Percentiles rank a stretch among this genome's conserved stretches.
Conservation (phyloP, 495 filamentous ascomycete genomes). For the Chaetomium fimeti region DNA sequence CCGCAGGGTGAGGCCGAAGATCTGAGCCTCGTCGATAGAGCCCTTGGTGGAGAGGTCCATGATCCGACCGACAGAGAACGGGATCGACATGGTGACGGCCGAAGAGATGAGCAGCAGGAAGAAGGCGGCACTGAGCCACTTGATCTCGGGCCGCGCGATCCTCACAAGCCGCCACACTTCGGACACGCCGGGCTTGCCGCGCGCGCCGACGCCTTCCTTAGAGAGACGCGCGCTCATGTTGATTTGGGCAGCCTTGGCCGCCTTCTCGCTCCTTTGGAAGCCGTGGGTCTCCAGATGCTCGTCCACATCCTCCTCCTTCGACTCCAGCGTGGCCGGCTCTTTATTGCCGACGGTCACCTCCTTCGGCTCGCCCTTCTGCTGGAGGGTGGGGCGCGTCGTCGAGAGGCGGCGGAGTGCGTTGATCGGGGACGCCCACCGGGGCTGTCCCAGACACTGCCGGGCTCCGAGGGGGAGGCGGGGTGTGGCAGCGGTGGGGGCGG, state of each 20-base stretch:
- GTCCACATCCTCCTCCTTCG: constrained; percentile 25
- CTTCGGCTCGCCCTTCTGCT: constrained; percentile 22
- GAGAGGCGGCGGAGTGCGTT: constrained; percentile 34
- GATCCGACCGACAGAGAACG: constrained; percentile 93
- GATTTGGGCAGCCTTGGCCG: constrained; percentile 80
- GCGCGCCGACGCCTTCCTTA: constrained; percentile 65
- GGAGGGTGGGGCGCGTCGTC: constrained; percentile 24
- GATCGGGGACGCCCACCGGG: constrained; percentile 30
- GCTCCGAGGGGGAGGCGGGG: neutral
- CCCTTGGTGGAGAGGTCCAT: constrained; percentile 62
- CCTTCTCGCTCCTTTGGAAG: constrained; percentile 61
- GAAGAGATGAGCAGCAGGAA: constrained; percentile 83
- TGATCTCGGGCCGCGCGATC: constrained; percentile 82
- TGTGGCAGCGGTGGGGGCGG: neutral
- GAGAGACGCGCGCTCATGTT: constrained; percentile 83
- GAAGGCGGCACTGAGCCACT: constrained; percentile 75
- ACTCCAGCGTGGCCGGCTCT: constrained; percentile 11
- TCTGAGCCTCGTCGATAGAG: constrained; percentile 33
- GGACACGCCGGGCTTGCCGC: constrained; percentile 61
- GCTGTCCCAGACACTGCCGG: constrained; percentile 13
- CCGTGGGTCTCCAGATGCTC: constrained; percentile 34
- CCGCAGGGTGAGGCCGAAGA: constrained; percentile 38
- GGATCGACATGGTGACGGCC: constrained; percentile 87
- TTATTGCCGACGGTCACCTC: constrained; percentile 5
- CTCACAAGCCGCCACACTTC: constrained; percentile 86